Evolutionary conservation across 106 monocot genomes (phyloP).

Genomic region (Platanthera zijinensis): DNA sequence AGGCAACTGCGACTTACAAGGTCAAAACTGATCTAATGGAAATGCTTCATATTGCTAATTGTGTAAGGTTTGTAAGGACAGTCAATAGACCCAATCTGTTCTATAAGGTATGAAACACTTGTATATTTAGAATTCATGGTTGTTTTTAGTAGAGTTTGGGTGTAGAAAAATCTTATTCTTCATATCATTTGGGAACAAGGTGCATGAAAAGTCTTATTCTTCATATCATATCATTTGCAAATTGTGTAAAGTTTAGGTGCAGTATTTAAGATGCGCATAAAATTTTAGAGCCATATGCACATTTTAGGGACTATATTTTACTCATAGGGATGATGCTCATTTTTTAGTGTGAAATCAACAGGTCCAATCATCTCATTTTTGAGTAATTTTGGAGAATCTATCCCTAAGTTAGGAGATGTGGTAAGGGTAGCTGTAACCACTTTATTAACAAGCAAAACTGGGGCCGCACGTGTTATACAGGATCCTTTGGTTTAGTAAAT

Average conservation of each 20-base stretch:
- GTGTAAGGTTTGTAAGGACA: constrained; percentile 82
- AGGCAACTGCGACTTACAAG: constrained; percentile 97
- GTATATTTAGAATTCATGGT: neutral
- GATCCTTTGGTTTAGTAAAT: no score
- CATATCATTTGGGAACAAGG: constrained; percentile 31
- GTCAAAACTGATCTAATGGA: constrained; percentile 91
- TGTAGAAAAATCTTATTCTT: constrained; percentile 9
- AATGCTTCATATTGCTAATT: constrained; percentile 94
- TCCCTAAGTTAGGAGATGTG: no score
- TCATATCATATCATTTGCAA: no score
- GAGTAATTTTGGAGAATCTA: no score
- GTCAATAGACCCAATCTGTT: constrained; percentile 93
- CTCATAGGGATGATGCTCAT: no score
- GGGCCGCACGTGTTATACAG: no score
- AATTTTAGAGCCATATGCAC: neutral
- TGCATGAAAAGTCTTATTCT: constrained; percentile 80
- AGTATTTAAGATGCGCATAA: neutral
- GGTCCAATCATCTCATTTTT: no score
- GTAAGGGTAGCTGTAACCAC: no score
- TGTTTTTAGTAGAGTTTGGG: neutral
- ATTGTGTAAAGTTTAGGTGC: no score
- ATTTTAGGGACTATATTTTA: neutral
- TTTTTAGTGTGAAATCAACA: no score
- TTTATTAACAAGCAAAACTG: no score
- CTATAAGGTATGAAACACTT: constrained; percentile 46